phyloP scores from a whole-genome alignment of 148 eudicot genomes.

The Rhododendron williamsianum region DNA sequence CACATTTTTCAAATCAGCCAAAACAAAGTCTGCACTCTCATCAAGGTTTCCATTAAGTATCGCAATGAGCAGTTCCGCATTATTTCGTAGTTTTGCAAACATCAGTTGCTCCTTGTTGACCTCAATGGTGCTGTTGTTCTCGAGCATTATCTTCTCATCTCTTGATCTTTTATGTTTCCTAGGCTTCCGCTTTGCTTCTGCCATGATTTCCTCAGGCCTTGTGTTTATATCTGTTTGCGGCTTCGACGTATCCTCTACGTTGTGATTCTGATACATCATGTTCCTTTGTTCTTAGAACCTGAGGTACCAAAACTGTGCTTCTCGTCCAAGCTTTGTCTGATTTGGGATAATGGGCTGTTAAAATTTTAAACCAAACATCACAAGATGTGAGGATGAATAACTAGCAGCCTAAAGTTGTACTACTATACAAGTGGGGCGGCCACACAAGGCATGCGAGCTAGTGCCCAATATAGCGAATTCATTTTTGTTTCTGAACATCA shows the following conservation, averaged over 20 bases:
- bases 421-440: background rate
- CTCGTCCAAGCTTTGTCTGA: constrained; percentile 19
- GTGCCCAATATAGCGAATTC: background rate
- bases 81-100: constrained; percentile 40
- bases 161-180: background rate
- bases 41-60: constrained; percentile 36
- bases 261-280: constrained; percentile 27
- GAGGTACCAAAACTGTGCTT: background rate
- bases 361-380: background rate
- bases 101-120: constrained; percentile 32
- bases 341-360: background rate
- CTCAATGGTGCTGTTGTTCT: constrained; percentile 3
- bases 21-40: constrained; percentile 22
- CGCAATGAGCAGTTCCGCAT: constrained; percentile 45
- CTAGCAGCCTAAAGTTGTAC: background rate
- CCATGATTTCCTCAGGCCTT: constrained; percentile 11
- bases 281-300: constrained; percentile 13
- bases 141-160: constrained; percentile 6
- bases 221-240: background rate
- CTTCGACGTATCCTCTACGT: background rate
- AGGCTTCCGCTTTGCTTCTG: constrained; percentile 27
- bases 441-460: background rate
- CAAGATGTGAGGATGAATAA: background rate
- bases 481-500: background rate
- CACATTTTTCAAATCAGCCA: constrained; percentile 26